phyloP scores from a whole-genome alignment of 768 basidiomycete species.

The Russula sp. region DNA sequence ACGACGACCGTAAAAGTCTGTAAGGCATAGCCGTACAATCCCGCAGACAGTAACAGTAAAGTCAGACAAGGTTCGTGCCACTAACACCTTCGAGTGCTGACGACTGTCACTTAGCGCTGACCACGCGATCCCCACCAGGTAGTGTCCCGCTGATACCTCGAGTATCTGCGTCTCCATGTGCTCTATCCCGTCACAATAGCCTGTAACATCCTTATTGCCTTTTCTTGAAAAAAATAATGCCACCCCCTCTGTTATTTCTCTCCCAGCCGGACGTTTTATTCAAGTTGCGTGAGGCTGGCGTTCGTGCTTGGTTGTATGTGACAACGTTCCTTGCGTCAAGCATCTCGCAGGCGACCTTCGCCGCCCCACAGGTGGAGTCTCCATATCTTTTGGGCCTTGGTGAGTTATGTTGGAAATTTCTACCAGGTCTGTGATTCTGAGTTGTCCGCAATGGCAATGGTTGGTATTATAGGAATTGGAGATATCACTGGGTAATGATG shows the following conservation, averaged over 20 bases:
- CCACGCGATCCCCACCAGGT: not conserved
- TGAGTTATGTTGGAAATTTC: constrained; percentile 23
- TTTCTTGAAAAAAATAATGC: constrained; percentile 1
- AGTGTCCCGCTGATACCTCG: not conserved
- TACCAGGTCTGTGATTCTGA: constrained; percentile 2
- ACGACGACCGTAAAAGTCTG: no score
- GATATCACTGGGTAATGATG: constrained; percentile 62
- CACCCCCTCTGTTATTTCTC: not conserved
- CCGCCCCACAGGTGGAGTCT: constrained; percentile 23
- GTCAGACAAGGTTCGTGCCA: no score
- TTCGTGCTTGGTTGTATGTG: constrained; percentile 7
- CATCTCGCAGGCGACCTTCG: constrained; percentile 31
- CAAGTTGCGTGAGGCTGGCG: not conserved
- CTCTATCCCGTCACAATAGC: not conserved
- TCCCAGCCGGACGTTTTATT: not conserved
- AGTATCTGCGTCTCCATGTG: not conserved
- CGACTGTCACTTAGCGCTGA: not conserved
- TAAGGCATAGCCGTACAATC: no score
- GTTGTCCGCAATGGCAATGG: not conserved
- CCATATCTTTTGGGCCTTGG: constrained; percentile 53
- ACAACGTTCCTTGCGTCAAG: constrained; percentile 11
- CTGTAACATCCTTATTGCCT: not conserved
- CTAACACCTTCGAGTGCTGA: no score
- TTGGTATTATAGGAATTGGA: constrained; percentile 43
- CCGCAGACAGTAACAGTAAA: no score